Evolutionary conservation across 164 flowering plant genomes (phyloP), one percentile per base, ranked within the genome.

Genomic region (Piper betle): DNA sequence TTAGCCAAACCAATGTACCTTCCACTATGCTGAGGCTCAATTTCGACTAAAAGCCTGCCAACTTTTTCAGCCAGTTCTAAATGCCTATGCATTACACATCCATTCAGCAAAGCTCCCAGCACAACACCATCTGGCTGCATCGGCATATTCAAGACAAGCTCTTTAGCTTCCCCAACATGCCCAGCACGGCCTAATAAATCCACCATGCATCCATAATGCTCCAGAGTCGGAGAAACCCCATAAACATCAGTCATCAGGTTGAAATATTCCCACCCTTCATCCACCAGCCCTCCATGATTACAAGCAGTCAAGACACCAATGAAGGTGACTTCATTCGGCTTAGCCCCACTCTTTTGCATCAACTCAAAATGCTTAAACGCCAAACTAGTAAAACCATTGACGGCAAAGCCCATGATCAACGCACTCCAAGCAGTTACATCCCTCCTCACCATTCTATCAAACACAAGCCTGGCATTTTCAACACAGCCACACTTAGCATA

Each of bases 381-480:
- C 25, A 41, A 52, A 61, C 46, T 10, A 40, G 55, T 67, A 25
- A 20, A 17, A 7, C 70, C 70, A 55, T 67, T 55, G 38, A 57
- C 16, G 46, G 70, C 70, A 15, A 67, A 57, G 33, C 70, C 70
- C 61, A 39, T 39, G 6, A 67, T 67, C 70, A 67, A 61, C 6
- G 70, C 70, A 39, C 65, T 67, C 70, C 70, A 67, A 39, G 70
- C 57, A 56, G 56, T 37, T 10, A 67, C 70, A 48, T 67, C 70
- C 39, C 62, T 67, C 3, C 19, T 43, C 37, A 38, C 65, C 61
- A 67, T 62, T 46, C 48, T 46, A 18, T 19, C 15, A 39, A 67
- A 67, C 4, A 52, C 57, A 37, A 2, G 11, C 4, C 4, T 18
- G 16, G 64, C 62, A n/a, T 55, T 61, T 40, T 57, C 70, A 37